These are phyloP conservation scores for Harrya chromipes DNA, from an alignment of 768 basidiomycete genomes.

Conservation along the genomic window DNA sequence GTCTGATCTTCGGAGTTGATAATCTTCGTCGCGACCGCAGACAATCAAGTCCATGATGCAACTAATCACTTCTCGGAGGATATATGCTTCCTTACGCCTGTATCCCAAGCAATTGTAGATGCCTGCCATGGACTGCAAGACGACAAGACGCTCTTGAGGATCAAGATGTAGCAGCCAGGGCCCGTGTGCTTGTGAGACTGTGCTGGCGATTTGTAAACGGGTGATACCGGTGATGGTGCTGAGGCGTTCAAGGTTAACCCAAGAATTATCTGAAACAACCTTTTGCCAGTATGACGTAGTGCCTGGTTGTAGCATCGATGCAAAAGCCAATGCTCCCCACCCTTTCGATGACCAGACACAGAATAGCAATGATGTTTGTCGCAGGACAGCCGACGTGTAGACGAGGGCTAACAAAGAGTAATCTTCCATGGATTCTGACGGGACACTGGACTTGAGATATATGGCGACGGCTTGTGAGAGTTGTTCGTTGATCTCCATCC, in stretches of 20 bases:
- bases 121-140: constrained; percentile 68
- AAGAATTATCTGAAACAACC: constrained; percentile 47
- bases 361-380: constrained; percentile 72
- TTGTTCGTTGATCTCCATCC: constrained; percentile 74
- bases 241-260: constrained; percentile 60
- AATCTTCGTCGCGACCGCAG: constrained; percentile 76
- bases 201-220: constrained; percentile 60
- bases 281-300: constrained; percentile 59
- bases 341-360: constrained; percentile 85
- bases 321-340: constrained; percentile 77
- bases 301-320: constrained; percentile 67
- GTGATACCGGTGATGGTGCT: constrained; percentile 67
- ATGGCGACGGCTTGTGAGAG: constrained; percentile 58
- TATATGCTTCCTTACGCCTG: constrained; percentile 81
- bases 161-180: constrained; percentile 85
- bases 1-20: constrained; percentile 40
- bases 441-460: constrained; percentile 57
- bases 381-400: constrained; percentile 62
- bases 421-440: constrained; percentile 50
- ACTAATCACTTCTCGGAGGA: constrained; percentile 82
- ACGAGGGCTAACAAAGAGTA: constrained; percentile 65
- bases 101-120: constrained; percentile 82
- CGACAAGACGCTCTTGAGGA: constrained; percentile 66
- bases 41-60: constrained; percentile 83
- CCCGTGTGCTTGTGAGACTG: constrained; percentile 74